Conservation (phyloP, 208 protist genomes). For the Acanthamoeba rhysodes region DNA sequence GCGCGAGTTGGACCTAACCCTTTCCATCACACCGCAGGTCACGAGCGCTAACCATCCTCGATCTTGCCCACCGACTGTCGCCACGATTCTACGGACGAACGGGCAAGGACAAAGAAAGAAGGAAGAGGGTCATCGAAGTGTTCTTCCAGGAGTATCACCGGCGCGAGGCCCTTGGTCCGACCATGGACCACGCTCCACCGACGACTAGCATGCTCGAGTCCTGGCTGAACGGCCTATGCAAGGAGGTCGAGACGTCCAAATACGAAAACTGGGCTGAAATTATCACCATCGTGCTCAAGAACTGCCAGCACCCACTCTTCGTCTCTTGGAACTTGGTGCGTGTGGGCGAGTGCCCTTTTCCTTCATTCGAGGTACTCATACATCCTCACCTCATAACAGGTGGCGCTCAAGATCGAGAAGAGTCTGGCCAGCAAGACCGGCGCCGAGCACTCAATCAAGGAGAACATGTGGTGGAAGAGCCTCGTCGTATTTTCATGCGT, state of each 20-base stretch:
- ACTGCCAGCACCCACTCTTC: conserved; percentile 62
- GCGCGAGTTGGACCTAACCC: neutral
- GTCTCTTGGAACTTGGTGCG: conserved; percentile 65
- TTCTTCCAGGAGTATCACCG: conserved; percentile 67
- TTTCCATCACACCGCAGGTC: neutral
- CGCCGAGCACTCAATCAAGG: conserved; percentile 56
- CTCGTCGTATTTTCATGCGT: conserved; percentile 64
- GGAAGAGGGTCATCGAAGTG: conserved; percentile 69
- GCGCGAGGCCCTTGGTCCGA: conserved; percentile 1
- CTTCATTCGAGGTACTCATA: no score
- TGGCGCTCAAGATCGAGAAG: conserved; percentile 68
- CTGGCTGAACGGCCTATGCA: conserved; percentile 51
- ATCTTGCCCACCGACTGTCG: conserved; percentile 27
- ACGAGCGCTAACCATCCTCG: conserved; percentile 62
- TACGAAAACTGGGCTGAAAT: conserved; percentile 36
- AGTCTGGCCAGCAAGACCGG: neutral
- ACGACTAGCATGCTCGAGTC: conserved; percentile 13
- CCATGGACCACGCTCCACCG: neutral
- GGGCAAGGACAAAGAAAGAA: conserved; percentile 71
- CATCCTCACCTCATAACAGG: neutral
- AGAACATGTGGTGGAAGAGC: conserved; percentile 74
- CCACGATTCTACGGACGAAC: conserved; percentile 61
- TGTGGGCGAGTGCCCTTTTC: neutral
- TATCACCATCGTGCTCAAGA: conserved; percentile 3
- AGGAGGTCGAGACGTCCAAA: conserved; percentile 36